Percentiles rank a stretch among this genome's conserved stretches.
Conservation (phyloP, 1,139 yeast species). For the Geotrichum candidum region DNA sequence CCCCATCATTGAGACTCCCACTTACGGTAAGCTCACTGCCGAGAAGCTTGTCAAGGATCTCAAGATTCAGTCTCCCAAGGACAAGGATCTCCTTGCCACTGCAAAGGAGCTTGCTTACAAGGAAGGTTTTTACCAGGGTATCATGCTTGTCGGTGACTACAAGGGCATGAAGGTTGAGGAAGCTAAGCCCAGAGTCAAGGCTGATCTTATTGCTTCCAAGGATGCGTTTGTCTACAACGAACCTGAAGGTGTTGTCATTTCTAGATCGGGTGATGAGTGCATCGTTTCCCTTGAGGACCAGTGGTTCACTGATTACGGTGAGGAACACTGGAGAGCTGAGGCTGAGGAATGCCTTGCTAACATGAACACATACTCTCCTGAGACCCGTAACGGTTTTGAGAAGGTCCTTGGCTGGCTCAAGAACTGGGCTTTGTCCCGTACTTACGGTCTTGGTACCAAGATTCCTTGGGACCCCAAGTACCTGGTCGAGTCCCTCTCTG, state of each 20-base stretch:
- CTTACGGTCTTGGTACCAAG: conserved; percentile 91
- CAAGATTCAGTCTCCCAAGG: conserved; percentile 94
- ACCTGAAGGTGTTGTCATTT: conserved; percentile 84
- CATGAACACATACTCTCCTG: conserved; percentile 78
- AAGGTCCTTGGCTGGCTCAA: conserved; percentile 94
- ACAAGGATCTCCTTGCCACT: conserved; percentile 72
- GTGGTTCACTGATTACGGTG: conserved; percentile 98
- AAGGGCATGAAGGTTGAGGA: conserved; percentile 84
- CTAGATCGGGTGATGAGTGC: conserved; percentile 96
- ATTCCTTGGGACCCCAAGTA: conserved; percentile 97
- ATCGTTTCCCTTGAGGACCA: conserved; percentile 96
- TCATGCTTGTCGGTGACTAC: conserved; percentile 72
- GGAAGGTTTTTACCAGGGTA: conserved; percentile 93
- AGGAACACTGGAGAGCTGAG: conserved; percentile 79
- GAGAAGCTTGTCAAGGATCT: conserved; percentile 75
- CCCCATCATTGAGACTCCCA: conserved; percentile 71
- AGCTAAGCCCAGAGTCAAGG: conserved; percentile 83
- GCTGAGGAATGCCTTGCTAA: conserved; percentile 73
- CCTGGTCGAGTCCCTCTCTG: conserved; percentile 90
- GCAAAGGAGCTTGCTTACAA: conserved; percentile 95
- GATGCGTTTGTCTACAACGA: conserved; percentile 87
- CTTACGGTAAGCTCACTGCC: conserved; percentile 87
- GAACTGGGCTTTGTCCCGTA: conserved; percentile 98
- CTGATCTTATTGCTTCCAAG: conserved; percentile 69
- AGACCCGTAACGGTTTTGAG: conserved; percentile 88